These are phyloP conservation scores for Sarocladium strictum DNA, from an alignment of 2,329 filamentous ascomycete genomes.

Conservation along the genomic window DNA sequence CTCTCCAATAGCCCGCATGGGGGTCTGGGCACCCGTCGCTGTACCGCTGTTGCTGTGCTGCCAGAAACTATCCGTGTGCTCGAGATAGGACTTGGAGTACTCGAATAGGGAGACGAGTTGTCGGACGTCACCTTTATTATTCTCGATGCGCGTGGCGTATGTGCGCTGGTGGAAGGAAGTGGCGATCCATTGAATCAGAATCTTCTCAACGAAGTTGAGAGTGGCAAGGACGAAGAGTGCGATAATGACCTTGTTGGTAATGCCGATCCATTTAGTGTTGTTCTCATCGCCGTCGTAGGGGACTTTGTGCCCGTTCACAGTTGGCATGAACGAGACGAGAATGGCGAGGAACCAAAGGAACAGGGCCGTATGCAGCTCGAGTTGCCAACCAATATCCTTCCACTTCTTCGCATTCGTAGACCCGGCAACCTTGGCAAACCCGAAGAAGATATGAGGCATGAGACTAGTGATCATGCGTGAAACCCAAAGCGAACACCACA, in stretches of 20 bases:
- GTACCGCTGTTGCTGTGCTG: constrained; percentile 29
- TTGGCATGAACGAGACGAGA: constrained; percentile 79
- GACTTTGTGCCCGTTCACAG: constrained; percentile 57
- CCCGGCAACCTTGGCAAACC: constrained; percentile 62
- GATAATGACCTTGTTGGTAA: constrained; percentile 81
- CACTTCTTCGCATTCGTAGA: constrained; percentile 91
- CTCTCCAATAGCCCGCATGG: constrained; percentile 65
- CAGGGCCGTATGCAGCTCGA: constrained; percentile 78
- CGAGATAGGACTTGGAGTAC: constrained; percentile 70
- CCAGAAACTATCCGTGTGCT: constrained; percentile 45
- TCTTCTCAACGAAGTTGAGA: constrained; percentile 85
- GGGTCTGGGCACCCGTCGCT: constrained; percentile 63
- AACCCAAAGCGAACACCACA: constrained; percentile 89
- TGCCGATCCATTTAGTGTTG: constrained; percentile 62
- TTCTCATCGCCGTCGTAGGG: constrained; percentile 34
- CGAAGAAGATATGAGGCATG: constrained; percentile 40
- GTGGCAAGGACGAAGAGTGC: constrained; percentile 73
- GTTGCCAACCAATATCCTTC: constrained; percentile 78
- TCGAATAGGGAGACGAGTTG: constrained; percentile 52
- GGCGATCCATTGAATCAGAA: constrained; percentile 90
- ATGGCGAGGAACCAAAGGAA: constrained; percentile 92
- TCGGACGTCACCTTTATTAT: constrained; percentile 85
- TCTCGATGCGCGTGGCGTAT: constrained; percentile 82
- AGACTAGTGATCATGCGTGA: constrained; percentile 49
- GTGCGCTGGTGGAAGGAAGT: constrained; percentile 89